Conservation (phyloP, 2,329 filamentous ascomycete genomes). For the Lasiodiplodia sp. region DNA sequence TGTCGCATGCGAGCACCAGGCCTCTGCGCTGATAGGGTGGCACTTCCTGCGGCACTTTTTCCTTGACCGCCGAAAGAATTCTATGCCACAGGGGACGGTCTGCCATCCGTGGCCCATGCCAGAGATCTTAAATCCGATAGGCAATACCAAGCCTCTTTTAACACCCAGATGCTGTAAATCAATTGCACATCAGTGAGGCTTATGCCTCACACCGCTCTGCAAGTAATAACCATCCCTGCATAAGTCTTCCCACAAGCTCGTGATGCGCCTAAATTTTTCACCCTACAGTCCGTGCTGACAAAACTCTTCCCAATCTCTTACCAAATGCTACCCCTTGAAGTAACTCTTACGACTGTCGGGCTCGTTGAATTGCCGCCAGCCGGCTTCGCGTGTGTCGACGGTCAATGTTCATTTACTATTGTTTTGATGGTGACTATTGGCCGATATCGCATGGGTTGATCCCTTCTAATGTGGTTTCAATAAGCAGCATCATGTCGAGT, state of each 20-base stretch:
- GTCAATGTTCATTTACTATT: neutral
- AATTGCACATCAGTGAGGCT: slow-evolving; percentile 21
- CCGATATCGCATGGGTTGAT: slow-evolving; percentile 24
- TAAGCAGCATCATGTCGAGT: slow-evolving; percentile 17
- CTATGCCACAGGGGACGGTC: neutral
- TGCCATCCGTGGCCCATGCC: neutral
- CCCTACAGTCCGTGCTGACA: slow-evolving; percentile 13
- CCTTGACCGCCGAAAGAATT: slow-evolving; percentile 9
- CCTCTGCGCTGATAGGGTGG: slow-evolving; percentile 8
- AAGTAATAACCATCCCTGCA: slow-evolving; percentile 23
- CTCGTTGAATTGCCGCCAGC: neutral
- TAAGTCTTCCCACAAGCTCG: slow-evolving; percentile 20
- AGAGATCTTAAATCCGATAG: neutral
- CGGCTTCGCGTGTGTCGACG: neutral
- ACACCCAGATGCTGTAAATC: slow-evolving; percentile 14
- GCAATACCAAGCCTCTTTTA: slow-evolving; percentile 1
- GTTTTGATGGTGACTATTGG: neutral
- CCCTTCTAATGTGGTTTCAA: slow-evolving; percentile 10
- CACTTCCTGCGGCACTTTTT: slow-evolving; percentile 2
- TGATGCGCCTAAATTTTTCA: slow-evolving; percentile 19
- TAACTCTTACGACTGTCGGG: slow-evolving; percentile 4
- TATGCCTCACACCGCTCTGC: slow-evolving; percentile 23
- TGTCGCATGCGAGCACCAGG: slow-evolving; percentile 1
- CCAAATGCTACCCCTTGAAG: slow-evolving; percentile 16
- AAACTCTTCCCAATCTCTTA: slow-evolving; percentile 17